These are phyloP conservation scores for Neospermospora avenae DNA, from an alignment of 2,329 filamentous ascomycete genomes.

Conservation along the genomic window DNA sequence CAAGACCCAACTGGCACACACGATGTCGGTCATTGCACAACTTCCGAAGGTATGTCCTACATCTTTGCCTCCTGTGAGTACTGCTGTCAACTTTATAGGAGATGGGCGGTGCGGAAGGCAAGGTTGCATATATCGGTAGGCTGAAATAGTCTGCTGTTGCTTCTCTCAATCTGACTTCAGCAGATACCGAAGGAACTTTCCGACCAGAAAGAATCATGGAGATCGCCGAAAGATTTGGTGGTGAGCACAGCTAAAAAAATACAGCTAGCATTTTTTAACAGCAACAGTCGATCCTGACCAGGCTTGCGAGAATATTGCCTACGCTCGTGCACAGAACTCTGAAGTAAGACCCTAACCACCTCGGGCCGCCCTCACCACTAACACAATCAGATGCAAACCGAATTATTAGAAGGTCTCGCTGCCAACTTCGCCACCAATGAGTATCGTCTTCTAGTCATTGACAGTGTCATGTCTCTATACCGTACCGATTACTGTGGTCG, in stretches of 20 bases:
- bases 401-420: constrained; percentile 58
- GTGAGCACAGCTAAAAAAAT: constrained; percentile 25
- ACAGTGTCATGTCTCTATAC: constrained; percentile 69
- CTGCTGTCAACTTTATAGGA: constrained; percentile 37
- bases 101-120: constrained; percentile 64
- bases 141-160: neutral
- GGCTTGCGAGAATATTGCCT: constrained; percentile 65
- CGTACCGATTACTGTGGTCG: constrained; percentile 65
- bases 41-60: constrained; percentile 41
- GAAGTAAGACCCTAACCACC: constrained; percentile 40
- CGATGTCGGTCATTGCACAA: constrained; percentile 62
- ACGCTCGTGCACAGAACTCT: constrained; percentile 62
- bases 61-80: neutral
- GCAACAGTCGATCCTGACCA: constrained; percentile 49
- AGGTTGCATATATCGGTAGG: constrained; percentile 63
- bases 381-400: constrained; percentile 45
- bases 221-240: constrained; percentile 63
- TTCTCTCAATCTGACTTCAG: constrained; percentile 5
- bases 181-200: constrained; percentile 61
- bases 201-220: constrained; percentile 64
- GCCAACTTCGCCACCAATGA: constrained; percentile 60
- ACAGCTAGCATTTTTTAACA: constrained; percentile 12
- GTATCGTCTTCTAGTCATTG: constrained; percentile 64
- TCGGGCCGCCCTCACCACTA: constrained; percentile 6
- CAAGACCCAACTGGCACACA: constrained; percentile 68